Base-by-base conservation (phyloP, 2,329 filamentous ascomycete genomes). In the Niveomyces coronatus region DNA sequence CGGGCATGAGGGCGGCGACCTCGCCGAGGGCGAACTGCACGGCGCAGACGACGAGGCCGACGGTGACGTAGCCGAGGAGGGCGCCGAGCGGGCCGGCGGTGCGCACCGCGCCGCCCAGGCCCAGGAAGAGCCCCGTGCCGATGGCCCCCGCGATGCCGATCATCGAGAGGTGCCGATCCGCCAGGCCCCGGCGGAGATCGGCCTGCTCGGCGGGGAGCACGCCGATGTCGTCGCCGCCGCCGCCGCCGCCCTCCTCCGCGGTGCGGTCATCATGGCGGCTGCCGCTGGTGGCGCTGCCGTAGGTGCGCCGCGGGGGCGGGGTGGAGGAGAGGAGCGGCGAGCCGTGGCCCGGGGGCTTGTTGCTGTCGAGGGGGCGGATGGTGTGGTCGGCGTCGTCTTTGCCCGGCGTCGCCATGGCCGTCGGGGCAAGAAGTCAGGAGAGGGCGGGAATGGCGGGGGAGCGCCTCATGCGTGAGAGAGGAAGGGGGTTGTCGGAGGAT, bases 91-190 rank as follows among this genome's bases (percentile, higher is more conserved):
- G 67, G 1, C 67, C 68, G 48, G 66, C 73, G 16, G 55, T 66
- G 45, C 62, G 58, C 17, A 78, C 65, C 14, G 72, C 70, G 41
- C 59, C 54, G 45, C 74, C 73, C 23, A 74, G 68, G 14, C 73
- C 71, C 26, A 77, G 69, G 52, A 78, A 77, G 35, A 77, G 64
- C 39, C 74, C 73, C 33, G 74, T 75, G 46, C 74, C 73, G 43
- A 77, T 76, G 43, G 72, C 69, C 37, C 74, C 74, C 36, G 73
- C 73, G 40, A 79, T 75, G 47, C 70, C 74, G 44, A 77, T 65
- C 71, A 77, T 76, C 46, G 74, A 71, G 44, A 79, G 60, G 53
- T 77, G 74, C 37, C 71, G 66, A 32, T 43, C 36, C 6, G 6
- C 64, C 39, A 76, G 62, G 15, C 63, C 63, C 42, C 66, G 64